Conservation (phyloP, 306 rosid species). For the Inga leiocalycina region DNA sequence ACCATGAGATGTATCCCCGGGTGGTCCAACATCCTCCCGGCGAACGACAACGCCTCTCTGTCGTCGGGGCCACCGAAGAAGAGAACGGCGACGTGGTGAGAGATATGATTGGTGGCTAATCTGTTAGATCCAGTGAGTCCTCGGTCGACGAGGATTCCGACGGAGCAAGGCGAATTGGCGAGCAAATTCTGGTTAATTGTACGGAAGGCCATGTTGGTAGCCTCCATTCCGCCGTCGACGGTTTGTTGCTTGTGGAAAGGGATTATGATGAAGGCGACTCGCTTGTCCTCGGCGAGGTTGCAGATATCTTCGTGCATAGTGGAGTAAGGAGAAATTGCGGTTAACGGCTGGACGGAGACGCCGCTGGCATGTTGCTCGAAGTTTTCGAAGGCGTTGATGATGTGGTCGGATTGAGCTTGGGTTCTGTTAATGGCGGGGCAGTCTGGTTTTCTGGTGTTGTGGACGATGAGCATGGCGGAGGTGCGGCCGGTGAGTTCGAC, state of each 20-base stretch:
- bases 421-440: conserved; percentile 60
- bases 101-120: conserved; percentile 47
- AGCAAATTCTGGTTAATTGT: conserved; percentile 76
- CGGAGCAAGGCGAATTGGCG: conserved; percentile 79
- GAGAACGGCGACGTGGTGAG: conserved; percentile 59
- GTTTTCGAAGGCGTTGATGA: conserved; percentile 79
- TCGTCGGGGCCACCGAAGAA: conserved; percentile 96
- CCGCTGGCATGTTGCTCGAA: conserved; percentile 63
- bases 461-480: conserved; percentile 95
- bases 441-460: conserved; percentile 63
- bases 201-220: conserved; percentile 68
- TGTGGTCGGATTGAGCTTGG: conserved; percentile 91
- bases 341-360: conserved; percentile 70
- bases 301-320: conserved; percentile 94
- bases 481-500: conserved; percentile 93
- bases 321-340: conserved; percentile 88
- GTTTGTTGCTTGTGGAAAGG: conserved; percentile 96
- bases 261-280: conserved; percentile 66
- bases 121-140: conserved; percentile 68
- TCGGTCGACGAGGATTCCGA: conserved; percentile 82
- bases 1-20: conserved; percentile 59
- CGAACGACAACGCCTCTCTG: conserved; percentile 83
- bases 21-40: conserved; percentile 79
- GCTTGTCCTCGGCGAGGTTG: conserved; percentile 78
- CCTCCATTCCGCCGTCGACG: conserved; percentile 96